Percentiles rank a stretch among this genome's conserved stretches.
Evolutionary conservation across 495 filamentous ascomycete genomes (phyloP).

Genomic region (Xylaria palmicola): DNA sequence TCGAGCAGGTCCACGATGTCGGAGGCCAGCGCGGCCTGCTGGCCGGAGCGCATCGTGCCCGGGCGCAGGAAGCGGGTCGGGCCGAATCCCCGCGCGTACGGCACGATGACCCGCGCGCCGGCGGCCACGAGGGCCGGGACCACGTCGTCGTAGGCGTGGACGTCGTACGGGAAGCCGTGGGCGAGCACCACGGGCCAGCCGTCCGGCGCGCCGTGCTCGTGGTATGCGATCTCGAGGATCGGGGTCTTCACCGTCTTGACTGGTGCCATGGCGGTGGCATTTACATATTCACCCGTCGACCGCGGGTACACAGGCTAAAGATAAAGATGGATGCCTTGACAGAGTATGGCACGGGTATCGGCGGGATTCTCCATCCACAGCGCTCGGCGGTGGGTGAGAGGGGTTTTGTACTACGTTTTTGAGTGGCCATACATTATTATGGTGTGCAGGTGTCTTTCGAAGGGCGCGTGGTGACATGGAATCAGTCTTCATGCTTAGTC

Average conservation of each 20-base stretch:
- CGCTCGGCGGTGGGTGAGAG: too few species aligned
- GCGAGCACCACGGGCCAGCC: constrained; percentile 17
- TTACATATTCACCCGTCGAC: not conserved
- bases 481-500: constrained; percentile 1
- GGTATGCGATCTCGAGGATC: constrained; percentile 13
- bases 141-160: constrained; percentile 25
- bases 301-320: not conserved
- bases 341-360: too few species aligned
- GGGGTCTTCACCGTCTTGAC: constrained; percentile 6
- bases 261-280: not conserved
- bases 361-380: too few species aligned
- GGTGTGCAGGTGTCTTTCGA: not conserved
- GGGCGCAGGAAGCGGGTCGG: constrained; percentile 23
- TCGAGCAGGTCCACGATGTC: constrained; percentile 43
- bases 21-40: constrained; percentile 25
- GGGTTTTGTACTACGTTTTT: not conserved
- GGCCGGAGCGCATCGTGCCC: constrained; percentile 19
- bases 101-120: constrained; percentile 29
- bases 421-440: not conserved
- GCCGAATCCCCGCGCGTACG: constrained; percentile 28
- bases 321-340: not conserved
- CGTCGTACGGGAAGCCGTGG: constrained; percentile 28
- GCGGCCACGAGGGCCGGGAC: constrained; percentile 17
- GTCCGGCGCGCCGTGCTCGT: constrained; percentile 5
- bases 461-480: constrained; percentile 5